phyloP scores from a whole-genome alignment of 805 yeast genomes.

The Cyberlindnera nakhonratchasimensis region DNA sequence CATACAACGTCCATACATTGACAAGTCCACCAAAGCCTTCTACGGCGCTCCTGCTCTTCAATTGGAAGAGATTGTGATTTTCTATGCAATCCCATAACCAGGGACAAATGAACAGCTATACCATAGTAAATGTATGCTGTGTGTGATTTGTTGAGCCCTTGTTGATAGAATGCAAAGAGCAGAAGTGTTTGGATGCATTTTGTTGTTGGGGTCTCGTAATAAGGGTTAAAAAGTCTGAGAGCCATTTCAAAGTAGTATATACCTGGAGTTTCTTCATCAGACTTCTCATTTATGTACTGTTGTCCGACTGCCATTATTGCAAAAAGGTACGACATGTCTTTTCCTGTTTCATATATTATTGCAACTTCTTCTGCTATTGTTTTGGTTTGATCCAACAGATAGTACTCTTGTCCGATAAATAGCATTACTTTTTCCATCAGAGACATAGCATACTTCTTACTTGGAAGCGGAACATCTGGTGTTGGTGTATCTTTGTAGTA shows the following conservation, averaged over 20 bases:
- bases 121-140: conserved; percentile 35
- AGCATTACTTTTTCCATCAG: conserved; percentile 20
- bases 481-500: conserved; percentile 17
- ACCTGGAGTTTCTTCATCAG: conserved; percentile 23
- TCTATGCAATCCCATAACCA: conserved; percentile 33
- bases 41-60: conserved; percentile 31
- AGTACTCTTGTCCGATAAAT: conserved; percentile 26
- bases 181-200: conserved; percentile 33
- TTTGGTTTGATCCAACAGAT: conserved; percentile 19
- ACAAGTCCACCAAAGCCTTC: conserved; percentile 40
- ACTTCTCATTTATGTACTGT: conserved; percentile 22
- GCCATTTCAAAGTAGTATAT: conserved; percentile 30
- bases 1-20: conserved; percentile 35
- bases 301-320: conserved; percentile 29
- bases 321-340: conserved; percentile 20
- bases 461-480: conserved; percentile 17
- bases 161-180: conserved; percentile 34
- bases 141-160: conserved; percentile 36
- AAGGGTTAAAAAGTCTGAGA: conserved; percentile 29
- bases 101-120: conserved; percentile 31
- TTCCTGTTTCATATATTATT: conserved; percentile 13
- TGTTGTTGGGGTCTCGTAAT: conserved; percentile 33
- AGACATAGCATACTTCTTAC: conserved; percentile 13
- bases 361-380: conserved; percentile 14
- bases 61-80: conserved; percentile 20